These are phyloP conservation scores for Carex kokanica DNA, from an alignment of 176 grass and related monocot species.

Conservation along the genomic window DNA sequence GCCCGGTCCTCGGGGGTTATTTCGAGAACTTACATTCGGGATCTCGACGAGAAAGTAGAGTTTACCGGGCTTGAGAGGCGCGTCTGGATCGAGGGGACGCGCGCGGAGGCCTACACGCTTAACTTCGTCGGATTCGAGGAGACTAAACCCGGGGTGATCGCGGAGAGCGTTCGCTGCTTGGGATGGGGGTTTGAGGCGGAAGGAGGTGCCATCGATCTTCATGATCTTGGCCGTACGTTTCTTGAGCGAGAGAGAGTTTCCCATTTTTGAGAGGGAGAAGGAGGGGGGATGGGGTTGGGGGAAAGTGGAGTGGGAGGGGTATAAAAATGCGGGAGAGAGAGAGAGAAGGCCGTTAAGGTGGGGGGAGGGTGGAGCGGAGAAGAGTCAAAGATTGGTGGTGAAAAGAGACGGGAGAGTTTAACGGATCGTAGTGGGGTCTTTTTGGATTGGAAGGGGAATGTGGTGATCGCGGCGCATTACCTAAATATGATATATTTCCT, in stretches of 20 bases:
- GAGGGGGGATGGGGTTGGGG: neutral
- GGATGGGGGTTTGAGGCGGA: constrained; percentile 50
- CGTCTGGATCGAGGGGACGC: constrained; percentile 51
- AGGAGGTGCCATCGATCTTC: constrained; percentile 88
- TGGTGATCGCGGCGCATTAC: neutral
- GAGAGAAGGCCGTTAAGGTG: neutral
- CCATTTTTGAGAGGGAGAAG: constrained; percentile 38
- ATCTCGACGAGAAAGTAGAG: constrained; percentile 92
- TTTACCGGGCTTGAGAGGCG: constrained; percentile 75
- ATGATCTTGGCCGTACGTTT: constrained; percentile 82
- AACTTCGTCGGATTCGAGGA: constrained; percentile 88
- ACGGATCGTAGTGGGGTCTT: constrained; percentile 17
- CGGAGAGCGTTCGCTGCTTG: constrained; percentile 44
- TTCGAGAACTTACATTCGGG: constrained; percentile 18
- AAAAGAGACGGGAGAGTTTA: constrained; percentile 18
- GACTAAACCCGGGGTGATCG: constrained; percentile 62
- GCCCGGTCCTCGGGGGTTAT: constrained; percentile 35
- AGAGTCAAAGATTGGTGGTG: constrained; percentile 24
- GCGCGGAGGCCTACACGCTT: constrained; percentile 62
- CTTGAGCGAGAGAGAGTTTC: constrained; percentile 58
- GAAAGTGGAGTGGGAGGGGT: neutral
- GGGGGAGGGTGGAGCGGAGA: neutral
- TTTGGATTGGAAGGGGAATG: neutral
- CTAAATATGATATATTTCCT: neutral
- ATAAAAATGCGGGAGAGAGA: neutral